These are phyloP conservation scores for Aspergillus spinulosporus DNA, from an alignment of 2,329 filamentous ascomycete species.

Conservation along the genomic window DNA sequence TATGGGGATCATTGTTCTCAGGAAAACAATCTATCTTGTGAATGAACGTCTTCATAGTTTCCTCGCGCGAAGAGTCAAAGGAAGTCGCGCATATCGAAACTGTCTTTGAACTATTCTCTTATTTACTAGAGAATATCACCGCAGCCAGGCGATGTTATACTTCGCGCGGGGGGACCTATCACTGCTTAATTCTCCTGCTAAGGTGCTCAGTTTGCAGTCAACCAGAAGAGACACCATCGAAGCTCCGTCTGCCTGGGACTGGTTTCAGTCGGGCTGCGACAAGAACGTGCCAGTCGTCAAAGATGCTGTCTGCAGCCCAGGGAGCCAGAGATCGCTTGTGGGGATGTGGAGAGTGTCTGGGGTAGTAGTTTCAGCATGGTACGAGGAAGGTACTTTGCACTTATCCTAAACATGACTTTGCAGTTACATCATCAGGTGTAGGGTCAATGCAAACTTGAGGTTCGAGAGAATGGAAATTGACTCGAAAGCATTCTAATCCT, in stretches of 20 bases:
- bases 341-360: slow-evolving; percentile 5
- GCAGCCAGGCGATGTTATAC: neutral
- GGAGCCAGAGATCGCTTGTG: slow-evolving; percentile 2
- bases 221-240: neutral
- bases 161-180: too few relatives aligned
- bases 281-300: neutral
- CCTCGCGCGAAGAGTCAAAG: too few relatives aligned
- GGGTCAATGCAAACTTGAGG: neutral
- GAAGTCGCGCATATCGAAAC: neutral
- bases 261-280: neutral
- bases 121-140: neutral
- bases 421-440: neutral
- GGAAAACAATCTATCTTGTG: neutral
- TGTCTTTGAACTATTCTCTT: neutral
- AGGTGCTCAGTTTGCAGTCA: neutral
- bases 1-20: neutral
- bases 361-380: neutral
- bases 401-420: too few relatives aligned
- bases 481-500: neutral
- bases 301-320: neutral
- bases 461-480: neutral
- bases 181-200: neutral
- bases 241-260: neutral
- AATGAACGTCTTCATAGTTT: neutral
- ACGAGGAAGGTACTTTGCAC: neutral